phyloP scores from a whole-genome alignment of 2,329 filamentous ascomycete genomes.

The Mollisiaceae sp. region DNA sequence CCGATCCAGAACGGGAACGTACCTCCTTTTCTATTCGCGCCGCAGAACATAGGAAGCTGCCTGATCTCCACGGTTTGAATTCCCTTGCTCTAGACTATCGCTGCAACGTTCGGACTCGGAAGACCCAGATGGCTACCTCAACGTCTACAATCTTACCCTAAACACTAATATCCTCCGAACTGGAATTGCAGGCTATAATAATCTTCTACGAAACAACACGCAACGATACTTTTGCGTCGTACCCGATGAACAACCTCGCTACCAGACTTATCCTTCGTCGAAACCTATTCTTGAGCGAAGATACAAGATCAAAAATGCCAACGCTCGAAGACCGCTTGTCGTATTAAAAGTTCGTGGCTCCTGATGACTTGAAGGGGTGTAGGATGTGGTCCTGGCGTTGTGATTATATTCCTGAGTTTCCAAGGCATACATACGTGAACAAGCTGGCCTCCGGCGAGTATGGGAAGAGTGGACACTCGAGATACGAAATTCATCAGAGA shows the following conservation, averaged over 20 bases:
- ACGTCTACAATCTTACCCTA: constrained; percentile 16
- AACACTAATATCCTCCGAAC: constrained; percentile 27
- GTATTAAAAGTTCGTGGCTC: not conserved
- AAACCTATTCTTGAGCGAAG: not conserved
- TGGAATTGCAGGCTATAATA: constrained; percentile 20
- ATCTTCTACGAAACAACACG: constrained; percentile 14
- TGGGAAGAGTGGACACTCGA: constrained; percentile 28
- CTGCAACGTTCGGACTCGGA: not conserved
- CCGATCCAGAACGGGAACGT: constrained; percentile 24
- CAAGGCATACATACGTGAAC: constrained; percentile 31
- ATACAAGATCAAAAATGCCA: constrained; percentile 3
- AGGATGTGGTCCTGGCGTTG: constrained; percentile 30
- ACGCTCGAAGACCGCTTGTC: constrained; percentile 13
- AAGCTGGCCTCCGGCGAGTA: constrained; percentile 29
- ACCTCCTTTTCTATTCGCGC: constrained; percentile 24
- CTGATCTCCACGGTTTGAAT: not conserved
- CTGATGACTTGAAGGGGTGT: constrained; percentile 21
- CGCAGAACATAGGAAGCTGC: constrained; percentile 16
- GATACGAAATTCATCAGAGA: constrained; percentile 6
- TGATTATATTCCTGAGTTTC: constrained; percentile 25
- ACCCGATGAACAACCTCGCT: constrained; percentile 3
- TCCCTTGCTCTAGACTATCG: constrained; percentile 21
- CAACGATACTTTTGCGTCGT: not conserved
- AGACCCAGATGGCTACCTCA: constrained; percentile 10
- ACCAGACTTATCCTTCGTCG: not conserved